Percentiles rank a stretch among this genome's conserved stretches.
Evolutionary conservation across 2,329 filamentous ascomycete genomes (phyloP).

Genomic region (Pseudocercospora crystallina): DNA sequence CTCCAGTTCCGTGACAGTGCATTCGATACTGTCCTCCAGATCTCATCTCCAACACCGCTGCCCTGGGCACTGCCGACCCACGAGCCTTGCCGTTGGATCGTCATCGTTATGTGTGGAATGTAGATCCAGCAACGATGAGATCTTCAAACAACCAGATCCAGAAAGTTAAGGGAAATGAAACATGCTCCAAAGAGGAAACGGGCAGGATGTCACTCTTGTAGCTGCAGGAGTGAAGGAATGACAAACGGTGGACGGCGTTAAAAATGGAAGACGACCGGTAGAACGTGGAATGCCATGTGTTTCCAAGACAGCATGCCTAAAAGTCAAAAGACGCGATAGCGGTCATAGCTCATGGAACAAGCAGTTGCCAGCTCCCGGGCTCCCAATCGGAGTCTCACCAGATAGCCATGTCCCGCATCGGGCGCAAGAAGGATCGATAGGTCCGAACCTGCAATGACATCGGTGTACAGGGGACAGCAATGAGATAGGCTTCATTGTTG

Average conservation of each 20-base stretch:
- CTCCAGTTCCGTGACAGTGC: constrained; percentile 18
- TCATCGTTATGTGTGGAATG: constrained; percentile 4
- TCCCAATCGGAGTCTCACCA: too few species aligned
- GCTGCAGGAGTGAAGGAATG: background rate
- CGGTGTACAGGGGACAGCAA: too few species aligned
- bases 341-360: too few species aligned
- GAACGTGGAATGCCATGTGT: too few species aligned
- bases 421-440: too few species aligned
- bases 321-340: background rate
- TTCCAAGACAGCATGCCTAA: background rate
- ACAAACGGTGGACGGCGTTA: too few species aligned
- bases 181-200: background rate
- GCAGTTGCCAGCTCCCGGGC: too few species aligned
- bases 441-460: too few species aligned
- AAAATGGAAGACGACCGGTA: too few species aligned
- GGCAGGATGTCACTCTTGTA: constrained; percentile 4
- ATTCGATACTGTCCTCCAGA: constrained; percentile 21
- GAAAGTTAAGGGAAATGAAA: constrained; percentile 1
- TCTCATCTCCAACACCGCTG: constrained; percentile 21
- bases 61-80: constrained; percentile 14
- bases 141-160: constrained; percentile 7
- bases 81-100: constrained; percentile 9
- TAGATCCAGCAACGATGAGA: constrained; percentile 1
- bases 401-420: too few species aligned
- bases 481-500: too few species aligned